These are phyloP conservation scores for Allantophomopsis cytisporea DNA, from an alignment of 2,329 filamentous ascomycete species.

Conservation along the genomic window DNA sequence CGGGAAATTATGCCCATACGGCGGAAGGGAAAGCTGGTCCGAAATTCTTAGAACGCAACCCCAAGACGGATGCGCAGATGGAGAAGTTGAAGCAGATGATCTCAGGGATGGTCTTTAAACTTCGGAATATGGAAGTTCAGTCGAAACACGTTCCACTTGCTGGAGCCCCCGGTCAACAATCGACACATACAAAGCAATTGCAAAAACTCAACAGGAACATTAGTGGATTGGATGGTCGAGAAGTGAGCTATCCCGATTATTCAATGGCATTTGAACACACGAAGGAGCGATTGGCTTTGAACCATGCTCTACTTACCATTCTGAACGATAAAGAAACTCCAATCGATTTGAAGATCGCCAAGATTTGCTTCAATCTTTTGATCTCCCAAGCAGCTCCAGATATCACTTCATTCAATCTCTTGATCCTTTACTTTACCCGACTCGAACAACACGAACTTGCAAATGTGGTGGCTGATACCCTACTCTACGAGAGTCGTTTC, in stretches of 20 bases:
- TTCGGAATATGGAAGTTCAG: too few relatives aligned
- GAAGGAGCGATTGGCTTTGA: conserved; percentile 4
- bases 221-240: too few relatives aligned
- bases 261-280: background rate
- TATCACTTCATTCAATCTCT: conserved; percentile 56
- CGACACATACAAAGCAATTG: background rate
- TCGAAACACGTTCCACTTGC: too few relatives aligned
- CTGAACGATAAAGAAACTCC: conserved; percentile 3
- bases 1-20: too few relatives aligned
- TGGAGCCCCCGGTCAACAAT: background rate
- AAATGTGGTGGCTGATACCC: conserved; percentile 36
- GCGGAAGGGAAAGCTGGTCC: too few relatives aligned
- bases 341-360: conserved; percentile 15
- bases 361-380: conserved; percentile 51
- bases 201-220: background rate
- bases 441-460: conserved; percentile 34
- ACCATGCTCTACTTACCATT: conserved; percentile 9
- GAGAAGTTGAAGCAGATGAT: too few relatives aligned
- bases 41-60: too few relatives aligned
- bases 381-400: conserved; percentile 46
- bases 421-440: conserved; percentile 52
- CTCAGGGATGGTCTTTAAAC: too few relatives aligned
- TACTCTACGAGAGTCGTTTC: conserved; percentile 24
- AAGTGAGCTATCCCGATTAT: too few relatives aligned
- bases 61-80: too few relatives aligned